These are phyloP conservation scores for Plasmodium vinckei DNA, from an alignment of 169 alveolate genomes.

Conservation along the genomic window DNA sequence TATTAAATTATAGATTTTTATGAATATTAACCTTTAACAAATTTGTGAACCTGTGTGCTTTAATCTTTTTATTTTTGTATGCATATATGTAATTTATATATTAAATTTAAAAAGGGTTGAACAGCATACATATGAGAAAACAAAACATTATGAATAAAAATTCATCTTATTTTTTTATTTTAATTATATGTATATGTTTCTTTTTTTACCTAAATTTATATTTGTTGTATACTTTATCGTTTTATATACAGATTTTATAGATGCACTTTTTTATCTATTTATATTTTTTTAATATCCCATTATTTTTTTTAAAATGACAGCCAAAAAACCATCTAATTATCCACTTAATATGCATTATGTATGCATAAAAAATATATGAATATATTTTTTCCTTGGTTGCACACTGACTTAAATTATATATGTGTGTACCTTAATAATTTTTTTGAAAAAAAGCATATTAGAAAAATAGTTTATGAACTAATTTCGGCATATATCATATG, in stretches of 20 bases:
- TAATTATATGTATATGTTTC: neutral
- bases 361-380: too few species aligned
- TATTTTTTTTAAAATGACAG: conserved; percentile 6
- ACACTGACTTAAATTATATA: neutral
- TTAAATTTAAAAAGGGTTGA: neutral
- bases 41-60: neutral
- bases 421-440: neutral
- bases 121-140: neutral
- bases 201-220: neutral
- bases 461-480: too few species aligned
- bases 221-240: neutral
- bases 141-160: neutral
- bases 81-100: neutral
- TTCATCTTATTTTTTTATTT: neutral
- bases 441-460: too few species aligned
- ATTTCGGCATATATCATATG: too few species aligned
- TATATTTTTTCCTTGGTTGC: too few species aligned
- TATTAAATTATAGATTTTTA: neutral
- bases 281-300: neutral
- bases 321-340: neutral
- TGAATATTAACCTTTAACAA: neutral
- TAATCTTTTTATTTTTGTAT: neutral
- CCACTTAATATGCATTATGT: neutral
- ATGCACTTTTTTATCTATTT: neutral
- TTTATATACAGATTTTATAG: neutral